Percentiles rank a stretch among this genome's conserved stretches.
phyloP scores from a whole-genome alignment of 306 rosid genomes.

The Lathyrus aphaca region DNA sequence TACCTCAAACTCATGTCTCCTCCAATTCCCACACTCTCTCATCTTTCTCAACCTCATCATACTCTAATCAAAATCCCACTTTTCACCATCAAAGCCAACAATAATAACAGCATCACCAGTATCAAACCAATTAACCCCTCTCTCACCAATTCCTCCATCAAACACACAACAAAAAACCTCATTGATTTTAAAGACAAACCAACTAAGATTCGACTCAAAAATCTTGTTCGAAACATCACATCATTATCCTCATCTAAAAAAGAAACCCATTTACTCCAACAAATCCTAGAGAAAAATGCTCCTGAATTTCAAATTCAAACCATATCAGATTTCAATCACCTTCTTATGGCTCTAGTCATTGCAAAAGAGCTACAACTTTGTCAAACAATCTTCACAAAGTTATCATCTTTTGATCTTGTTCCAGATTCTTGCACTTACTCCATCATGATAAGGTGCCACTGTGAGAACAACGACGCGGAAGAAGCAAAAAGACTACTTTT shows the following conservation, averaged over 20 bases:
- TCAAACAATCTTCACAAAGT: conserved; percentile 42
- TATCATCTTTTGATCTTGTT: conserved; percentile 43
- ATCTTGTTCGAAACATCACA: conserved; percentile 41
- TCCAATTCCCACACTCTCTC: conserved; percentile 30
- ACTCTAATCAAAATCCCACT: conserved; percentile 14
- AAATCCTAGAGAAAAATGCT: conserved; percentile 31
- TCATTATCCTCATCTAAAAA: conserved; percentile 39
- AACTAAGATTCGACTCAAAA: conserved; percentile 38
- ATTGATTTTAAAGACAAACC: conserved; percentile 34
- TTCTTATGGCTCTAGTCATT: conserved; percentile 54
- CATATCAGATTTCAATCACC: conserved; percentile 55
- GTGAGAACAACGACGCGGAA: conserved; percentile 55
- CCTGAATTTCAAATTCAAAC: conserved; percentile 27
- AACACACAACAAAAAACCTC: conserved; percentile 13
- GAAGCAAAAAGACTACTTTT: conserved; percentile 54
- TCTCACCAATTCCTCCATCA: conserved; percentile 20
- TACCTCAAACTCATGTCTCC: conserved; percentile 33
- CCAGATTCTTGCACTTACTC: conserved; percentile 68
- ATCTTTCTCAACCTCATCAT: conserved; percentile 36
- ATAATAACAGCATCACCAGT: not conserved
- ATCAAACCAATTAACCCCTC: conserved; percentile 25
- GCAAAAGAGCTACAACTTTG: conserved; percentile 49
- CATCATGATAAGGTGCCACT: conserved; percentile 60
- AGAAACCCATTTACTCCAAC: conserved; percentile 31
- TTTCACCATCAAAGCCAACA: conserved; percentile 36